A percentile compares a stretch with the other conserved stretches of the same genome.
These are phyloP conservation scores for Saturnispora diversa DNA, from an alignment of 805 yeast genomes.

Conservation along the genomic window DNA sequence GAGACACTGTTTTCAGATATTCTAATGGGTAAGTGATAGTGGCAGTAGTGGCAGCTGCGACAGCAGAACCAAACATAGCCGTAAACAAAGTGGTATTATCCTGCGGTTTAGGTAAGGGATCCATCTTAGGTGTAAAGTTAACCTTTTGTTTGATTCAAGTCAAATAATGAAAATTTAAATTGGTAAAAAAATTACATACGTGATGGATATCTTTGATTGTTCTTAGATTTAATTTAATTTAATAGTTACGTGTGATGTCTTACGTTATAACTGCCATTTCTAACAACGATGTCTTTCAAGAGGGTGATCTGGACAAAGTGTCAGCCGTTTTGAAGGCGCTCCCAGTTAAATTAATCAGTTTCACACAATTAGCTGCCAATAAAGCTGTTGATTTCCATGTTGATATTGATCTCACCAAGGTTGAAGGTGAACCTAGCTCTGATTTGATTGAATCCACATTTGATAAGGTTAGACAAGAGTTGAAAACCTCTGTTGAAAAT, in stretches of 20 bases:
- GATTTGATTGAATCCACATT: conserved; percentile 16
- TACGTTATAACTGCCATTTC: conserved; percentile 29
- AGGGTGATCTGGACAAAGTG: conserved; percentile 19
- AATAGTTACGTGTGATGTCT: too few species aligned
- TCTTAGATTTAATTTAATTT: too few species aligned
- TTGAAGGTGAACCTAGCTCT: conserved; percentile 5
- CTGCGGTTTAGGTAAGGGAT: conserved; percentile 19
- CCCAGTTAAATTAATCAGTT: conserved; percentile 26
- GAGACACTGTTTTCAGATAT: conserved; percentile 56
- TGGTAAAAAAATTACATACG: background rate
- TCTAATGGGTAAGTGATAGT: conserved; percentile 66
- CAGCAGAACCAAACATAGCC: conserved; percentile 51
- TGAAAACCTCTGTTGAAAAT: conserved; percentile 22
- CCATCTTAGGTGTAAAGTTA: conserved; percentile 15
- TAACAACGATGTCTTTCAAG: conserved; percentile 17
- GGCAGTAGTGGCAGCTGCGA: conserved; percentile 57
- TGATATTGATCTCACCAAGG: conserved; percentile 19
- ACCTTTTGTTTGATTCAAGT: too few species aligned
- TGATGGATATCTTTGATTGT: background rate
- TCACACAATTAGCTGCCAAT: conserved; percentile 26
- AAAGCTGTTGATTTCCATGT: conserved; percentile 35
- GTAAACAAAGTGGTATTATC: conserved; percentile 41
- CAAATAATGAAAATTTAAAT: background rate
- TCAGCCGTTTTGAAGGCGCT: conserved; percentile 23
- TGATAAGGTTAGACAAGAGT: conserved; percentile 10